A percentile compares a stretch with the other conserved stretches of the same genome.
Evolutionary conservation across 352 stramenopile species (phyloP).

Genomic region (Globisporangium ultimum): DNA sequence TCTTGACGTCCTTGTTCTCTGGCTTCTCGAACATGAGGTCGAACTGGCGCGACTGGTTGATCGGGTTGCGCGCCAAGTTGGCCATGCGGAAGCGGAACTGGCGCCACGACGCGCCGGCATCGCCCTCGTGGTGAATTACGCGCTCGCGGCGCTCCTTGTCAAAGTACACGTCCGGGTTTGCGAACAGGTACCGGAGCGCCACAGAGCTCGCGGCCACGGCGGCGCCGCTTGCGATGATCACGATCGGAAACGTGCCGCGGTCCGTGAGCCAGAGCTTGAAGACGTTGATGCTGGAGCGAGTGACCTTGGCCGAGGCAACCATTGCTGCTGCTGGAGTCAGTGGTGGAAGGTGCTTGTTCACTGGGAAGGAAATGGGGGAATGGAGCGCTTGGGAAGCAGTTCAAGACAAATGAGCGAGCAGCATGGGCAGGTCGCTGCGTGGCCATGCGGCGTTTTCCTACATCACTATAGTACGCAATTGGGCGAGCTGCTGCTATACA

Average conservation of each 20-base stretch:
- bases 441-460: no score
- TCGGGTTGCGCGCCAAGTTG: conserved; percentile 61
- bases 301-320: conserved; percentile 17
- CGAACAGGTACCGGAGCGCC: conserved; percentile 41
- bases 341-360: conserved; percentile 1
- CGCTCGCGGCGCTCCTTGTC: conserved; percentile 55
- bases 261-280: conserved; percentile 63
- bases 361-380: conserved; percentile 10
- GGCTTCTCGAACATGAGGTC: conserved; percentile 51
- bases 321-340: conserved; percentile 4
- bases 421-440: neutral
- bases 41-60: conserved; percentile 72
- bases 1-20: conserved; percentile 52
- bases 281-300: conserved; percentile 31
- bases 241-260: conserved; percentile 56
- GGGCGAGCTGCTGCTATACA: no score
- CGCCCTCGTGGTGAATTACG: conserved; percentile 43
- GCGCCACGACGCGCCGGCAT: conserved; percentile 40
- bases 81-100: conserved; percentile 67
- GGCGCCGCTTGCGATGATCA: conserved; percentile 38
- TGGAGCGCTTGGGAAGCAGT: neutral
- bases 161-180: conserved; percentile 64
- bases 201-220: conserved; percentile 28
- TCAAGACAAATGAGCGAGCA: neutral
- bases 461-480: no score